These are phyloP conservation scores for Cochlearia excelsa DNA, from an alignment of 345 rosid species.

Conservation along the genomic window DNA sequence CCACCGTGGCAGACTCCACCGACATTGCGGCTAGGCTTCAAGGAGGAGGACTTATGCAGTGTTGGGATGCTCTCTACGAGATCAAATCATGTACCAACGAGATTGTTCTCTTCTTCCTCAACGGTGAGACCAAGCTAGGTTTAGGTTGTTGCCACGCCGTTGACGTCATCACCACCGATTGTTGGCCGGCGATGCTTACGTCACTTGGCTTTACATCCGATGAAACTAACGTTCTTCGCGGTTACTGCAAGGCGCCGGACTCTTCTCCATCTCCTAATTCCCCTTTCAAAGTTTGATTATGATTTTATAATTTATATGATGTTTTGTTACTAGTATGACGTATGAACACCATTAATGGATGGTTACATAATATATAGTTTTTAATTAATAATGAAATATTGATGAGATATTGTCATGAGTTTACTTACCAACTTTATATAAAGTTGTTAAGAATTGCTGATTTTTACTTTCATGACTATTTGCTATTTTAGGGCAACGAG, in stretches of 20 bases:
- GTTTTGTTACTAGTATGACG: too few relatives aligned
- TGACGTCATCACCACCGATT: conserved; percentile 46
- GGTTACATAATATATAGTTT: too few relatives aligned
- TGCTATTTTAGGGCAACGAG: too few relatives aligned
- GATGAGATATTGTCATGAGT: too few relatives aligned
- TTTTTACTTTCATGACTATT: too few relatives aligned
- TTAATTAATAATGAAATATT: too few relatives aligned
- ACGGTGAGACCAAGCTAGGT: conserved; percentile 55
- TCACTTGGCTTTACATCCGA: conserved; percentile 63
- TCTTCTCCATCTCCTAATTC: conserved; percentile 30
- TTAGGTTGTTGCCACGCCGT: conserved; percentile 55
- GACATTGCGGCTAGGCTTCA: conserved; percentile 33
- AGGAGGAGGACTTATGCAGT: conserved; percentile 47
- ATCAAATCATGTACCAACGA: conserved; percentile 65
- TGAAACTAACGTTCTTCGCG: conserved; percentile 56
- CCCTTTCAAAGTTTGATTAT: conserved; percentile 16
- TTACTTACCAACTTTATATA: too few relatives aligned
- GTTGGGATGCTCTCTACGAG: conserved; percentile 61
- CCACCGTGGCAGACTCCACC: not conserved
- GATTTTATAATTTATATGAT: too few relatives aligned
- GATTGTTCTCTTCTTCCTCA: conserved; percentile 18
- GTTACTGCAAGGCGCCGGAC: conserved; percentile 42
- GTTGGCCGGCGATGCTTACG: conserved; percentile 83
- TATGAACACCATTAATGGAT: too few relatives aligned
- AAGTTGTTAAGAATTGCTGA: too few relatives aligned